These are phyloP conservation scores for Pelargonium fulgidum DNA, from an alignment of 441 rosid genomes.

Conservation along the genomic window DNA sequence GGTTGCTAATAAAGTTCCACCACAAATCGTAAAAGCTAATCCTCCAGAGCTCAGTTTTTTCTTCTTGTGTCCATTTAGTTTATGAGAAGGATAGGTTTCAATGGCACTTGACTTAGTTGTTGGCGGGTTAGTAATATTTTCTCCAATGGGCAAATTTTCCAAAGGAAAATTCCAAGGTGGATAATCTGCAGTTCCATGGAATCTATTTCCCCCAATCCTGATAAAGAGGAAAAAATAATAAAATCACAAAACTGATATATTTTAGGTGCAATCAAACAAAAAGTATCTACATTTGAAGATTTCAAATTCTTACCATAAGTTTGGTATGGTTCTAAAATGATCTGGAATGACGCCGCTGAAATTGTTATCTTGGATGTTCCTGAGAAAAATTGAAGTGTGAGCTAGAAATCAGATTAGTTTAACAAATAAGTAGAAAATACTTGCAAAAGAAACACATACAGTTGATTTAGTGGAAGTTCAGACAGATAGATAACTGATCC, in stretches of 20 bases:
- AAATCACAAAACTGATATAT: constrained; percentile 9
- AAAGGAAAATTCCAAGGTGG: constrained; percentile 80
- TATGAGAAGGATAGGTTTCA: constrained; percentile 41
- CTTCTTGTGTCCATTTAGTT: constrained; percentile 36
- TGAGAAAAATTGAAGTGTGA: constrained; percentile 27
- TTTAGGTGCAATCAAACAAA: constrained; percentile 8
- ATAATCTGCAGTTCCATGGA: constrained; percentile 47
- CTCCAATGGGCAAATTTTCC: constrained; percentile 36
- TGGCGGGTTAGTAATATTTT: constrained; percentile 59
- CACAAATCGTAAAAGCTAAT: constrained; percentile 54
- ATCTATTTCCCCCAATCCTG: constrained; percentile 85
- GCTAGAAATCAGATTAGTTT: constrained; percentile 20
- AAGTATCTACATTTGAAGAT: constrained; percentile 13
- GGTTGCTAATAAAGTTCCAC: constrained; percentile 49
- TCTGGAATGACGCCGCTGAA: constrained; percentile 86
- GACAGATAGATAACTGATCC: constrained; percentile 85
- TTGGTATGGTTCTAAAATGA: constrained; percentile 76
- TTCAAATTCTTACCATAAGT: constrained; percentile 54
- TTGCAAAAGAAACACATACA: constrained; percentile 46
- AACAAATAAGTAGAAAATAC: constrained; percentile 17
- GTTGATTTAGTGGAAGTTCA: constrained; percentile 62
- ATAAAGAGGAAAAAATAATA: constrained; percentile 21
- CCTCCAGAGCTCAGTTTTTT: constrained; percentile 53
- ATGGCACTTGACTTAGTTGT: constrained; percentile 69
- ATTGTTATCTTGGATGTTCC: constrained; percentile 72